Percentiles rank a stretch among this genome's conserved stretches.
Conservation (phyloP, 352 stramenopile genomes). For the Globisporangium yorkense region DNA sequence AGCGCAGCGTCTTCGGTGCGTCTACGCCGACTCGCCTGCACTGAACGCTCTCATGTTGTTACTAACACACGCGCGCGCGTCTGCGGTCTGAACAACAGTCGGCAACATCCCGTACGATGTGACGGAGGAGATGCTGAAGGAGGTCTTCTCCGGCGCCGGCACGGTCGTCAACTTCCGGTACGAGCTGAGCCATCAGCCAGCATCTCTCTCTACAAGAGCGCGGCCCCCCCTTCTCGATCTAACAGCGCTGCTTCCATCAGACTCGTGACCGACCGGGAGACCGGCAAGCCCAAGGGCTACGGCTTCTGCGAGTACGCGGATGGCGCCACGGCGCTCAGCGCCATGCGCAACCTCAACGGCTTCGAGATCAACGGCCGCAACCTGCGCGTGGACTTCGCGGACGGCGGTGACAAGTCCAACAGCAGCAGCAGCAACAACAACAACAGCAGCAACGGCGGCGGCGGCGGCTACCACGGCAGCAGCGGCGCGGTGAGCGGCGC, state of each 20-base stretch:
- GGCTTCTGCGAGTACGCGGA: conserved; percentile 85
- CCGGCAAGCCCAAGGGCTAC: conserved; percentile 81
- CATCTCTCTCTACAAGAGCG: background rate
- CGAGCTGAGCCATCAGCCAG: background rate
- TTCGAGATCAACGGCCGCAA: conserved; percentile 83
- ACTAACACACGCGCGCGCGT: background rate
- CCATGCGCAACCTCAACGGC: conserved; percentile 83
- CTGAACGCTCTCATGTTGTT: background rate
- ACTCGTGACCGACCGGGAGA: conserved; percentile 78
- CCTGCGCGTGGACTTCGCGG: conserved; percentile 60
- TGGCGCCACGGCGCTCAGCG: conserved; percentile 61
- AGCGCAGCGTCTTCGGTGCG: conserved; percentile 82
- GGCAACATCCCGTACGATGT: conserved; percentile 89
- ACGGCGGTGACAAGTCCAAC: conserved; percentile 10
- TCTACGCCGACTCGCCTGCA: no score
- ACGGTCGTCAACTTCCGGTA: conserved; percentile 84
- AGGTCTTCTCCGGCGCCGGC: conserved; percentile 83
- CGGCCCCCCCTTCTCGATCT: background rate
- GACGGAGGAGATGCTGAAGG: conserved; percentile 80
- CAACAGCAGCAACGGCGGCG: conserved; percentile 36
- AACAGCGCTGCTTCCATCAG: conserved; percentile 14
- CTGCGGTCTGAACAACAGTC: conserved; percentile 25
- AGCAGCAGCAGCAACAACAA: conserved; percentile 27
- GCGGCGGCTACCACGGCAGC: conserved; percentile 12
- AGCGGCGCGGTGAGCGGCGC: conserved; percentile 64